A percentile compares a stretch with the other conserved stretches of the same genome.
Conservation (phyloP, 345 rosid species). For the Acer negundo region DNA sequence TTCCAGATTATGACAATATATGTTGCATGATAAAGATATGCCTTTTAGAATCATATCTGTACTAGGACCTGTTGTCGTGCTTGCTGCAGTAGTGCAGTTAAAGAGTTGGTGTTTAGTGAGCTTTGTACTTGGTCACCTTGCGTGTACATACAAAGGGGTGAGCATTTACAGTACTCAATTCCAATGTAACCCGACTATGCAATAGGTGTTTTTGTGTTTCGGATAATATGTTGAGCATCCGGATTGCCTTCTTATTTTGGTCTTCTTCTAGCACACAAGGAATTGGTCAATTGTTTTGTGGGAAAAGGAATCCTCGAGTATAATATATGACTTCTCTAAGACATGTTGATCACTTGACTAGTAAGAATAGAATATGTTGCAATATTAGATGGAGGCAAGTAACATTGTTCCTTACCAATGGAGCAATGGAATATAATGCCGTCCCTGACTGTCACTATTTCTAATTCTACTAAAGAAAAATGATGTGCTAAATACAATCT, state of each 20-base stretch:
- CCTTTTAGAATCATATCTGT: background rate
- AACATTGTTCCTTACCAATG: background rate
- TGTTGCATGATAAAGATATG: background rate
- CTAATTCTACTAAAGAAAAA: background rate
- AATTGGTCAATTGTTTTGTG: background rate
- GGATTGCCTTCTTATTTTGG: background rate
- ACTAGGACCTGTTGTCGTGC: background rate
- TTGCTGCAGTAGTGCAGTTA: background rate
- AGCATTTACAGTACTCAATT: background rate
- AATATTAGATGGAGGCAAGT: background rate
- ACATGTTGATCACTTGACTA: slow-evolving; percentile 10
- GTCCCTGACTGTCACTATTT: background rate
- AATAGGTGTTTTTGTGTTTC: background rate
- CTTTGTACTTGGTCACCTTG: background rate
- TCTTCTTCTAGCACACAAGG: background rate
- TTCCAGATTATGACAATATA: background rate
- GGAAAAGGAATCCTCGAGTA: background rate
- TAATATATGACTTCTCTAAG: background rate
- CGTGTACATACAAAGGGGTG: background rate
- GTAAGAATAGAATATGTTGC: slow-evolving; percentile 9
- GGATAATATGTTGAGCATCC: too few species aligned
- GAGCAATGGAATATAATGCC: background rate
- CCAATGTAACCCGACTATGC: background rate
- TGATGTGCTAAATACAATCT: background rate
- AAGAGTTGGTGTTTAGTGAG: background rate